These are phyloP conservation scores for Hygrocybe punicea DNA, from an alignment of 768 basidiomycete genomes.

Conservation along the genomic window DNA sequence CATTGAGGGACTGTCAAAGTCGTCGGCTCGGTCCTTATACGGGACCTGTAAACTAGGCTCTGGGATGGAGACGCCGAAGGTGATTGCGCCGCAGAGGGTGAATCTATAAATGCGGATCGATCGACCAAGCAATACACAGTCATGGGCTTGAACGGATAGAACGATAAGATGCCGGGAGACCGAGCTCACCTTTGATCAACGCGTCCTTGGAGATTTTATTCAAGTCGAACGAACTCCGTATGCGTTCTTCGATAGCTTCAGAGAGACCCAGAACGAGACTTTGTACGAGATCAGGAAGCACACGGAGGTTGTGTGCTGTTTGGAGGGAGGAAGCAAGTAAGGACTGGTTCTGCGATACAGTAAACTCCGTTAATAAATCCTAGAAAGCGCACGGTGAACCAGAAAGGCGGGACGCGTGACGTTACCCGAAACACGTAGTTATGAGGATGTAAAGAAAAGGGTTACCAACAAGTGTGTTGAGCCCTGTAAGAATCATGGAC, in stretches of 20 bases:
- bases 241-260: conserved; percentile 77
- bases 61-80: conserved; percentile 27
- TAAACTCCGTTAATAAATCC: background rate
- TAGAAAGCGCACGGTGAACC: background rate
- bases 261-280: conserved; percentile 75
- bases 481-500: conserved; percentile 76
- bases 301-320: conserved; percentile 89
- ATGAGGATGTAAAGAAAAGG: background rate
- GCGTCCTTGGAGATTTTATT: conserved; percentile 83
- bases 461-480: conserved; percentile 65
- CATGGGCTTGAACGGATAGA: conserved; percentile 12
- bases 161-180: conserved; percentile 1
- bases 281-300: conserved; percentile 79
- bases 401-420: background rate
- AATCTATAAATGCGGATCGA: conserved; percentile 16
- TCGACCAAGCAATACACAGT: background rate
- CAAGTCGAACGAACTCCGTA: conserved; percentile 82
- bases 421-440: background rate
- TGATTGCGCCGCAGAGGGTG: conserved; percentile 26
- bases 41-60: conserved; percentile 70
- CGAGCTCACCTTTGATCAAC: conserved; percentile 62
- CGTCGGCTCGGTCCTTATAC: conserved; percentile 88
- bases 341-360: conserved; percentile 69
- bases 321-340: conserved; percentile 90
- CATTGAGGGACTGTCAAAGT: conserved; percentile 85